Percentiles rank a stretch among this genome's conserved stretches.
These are phyloP conservation scores for Hemileccinum rubropunctum DNA, from an alignment of 768 basidiomycete genomes.

Conservation along the genomic window DNA sequence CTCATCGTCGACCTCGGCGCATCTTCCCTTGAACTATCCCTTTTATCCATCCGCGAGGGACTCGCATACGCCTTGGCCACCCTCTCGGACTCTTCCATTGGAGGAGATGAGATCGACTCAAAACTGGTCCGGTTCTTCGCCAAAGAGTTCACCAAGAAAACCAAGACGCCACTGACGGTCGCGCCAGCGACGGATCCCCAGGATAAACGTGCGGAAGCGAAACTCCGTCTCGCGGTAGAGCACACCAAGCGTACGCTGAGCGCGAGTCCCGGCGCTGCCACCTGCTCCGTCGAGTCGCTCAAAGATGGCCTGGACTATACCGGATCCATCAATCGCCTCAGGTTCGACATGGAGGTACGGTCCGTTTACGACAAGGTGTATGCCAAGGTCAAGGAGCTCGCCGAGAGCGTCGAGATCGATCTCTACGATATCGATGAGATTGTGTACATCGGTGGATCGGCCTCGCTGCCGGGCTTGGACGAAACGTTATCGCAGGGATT, in stretches of 20 bases:
- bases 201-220: conserved; percentile 88
- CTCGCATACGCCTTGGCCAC: conserved; percentile 63
- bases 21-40: conserved; percentile 63
- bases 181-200: conserved; percentile 53
- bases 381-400: conserved; percentile 49
- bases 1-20: conserved; percentile 81
- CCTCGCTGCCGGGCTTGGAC: conserved; percentile 73
- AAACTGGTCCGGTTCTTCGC: conserved; percentile 88
- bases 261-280: conserved; percentile 83
- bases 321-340: conserved; percentile 56
- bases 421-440: conserved; percentile 72
- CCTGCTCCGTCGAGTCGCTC: conserved; percentile 89
- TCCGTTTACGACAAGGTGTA: conserved; percentile 59
- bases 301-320: conserved; percentile 94
- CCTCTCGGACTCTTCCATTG: conserved; percentile 42
- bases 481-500: conserved; percentile 55
- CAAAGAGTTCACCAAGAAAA: conserved; percentile 97
- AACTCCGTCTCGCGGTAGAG: conserved; percentile 88
- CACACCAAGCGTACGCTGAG: conserved; percentile 92
- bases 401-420: conserved; percentile 52
- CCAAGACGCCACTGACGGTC: conserved; percentile 68
- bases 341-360: conserved; percentile 59
- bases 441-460: conserved; percentile 75
- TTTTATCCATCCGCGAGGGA: conserved; percentile 75
- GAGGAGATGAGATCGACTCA: conserved; percentile 74